Evolutionary conservation across 192 early-diverging fungal species (phyloP).

Genomic region (Haplosporangium gracile): DNA sequence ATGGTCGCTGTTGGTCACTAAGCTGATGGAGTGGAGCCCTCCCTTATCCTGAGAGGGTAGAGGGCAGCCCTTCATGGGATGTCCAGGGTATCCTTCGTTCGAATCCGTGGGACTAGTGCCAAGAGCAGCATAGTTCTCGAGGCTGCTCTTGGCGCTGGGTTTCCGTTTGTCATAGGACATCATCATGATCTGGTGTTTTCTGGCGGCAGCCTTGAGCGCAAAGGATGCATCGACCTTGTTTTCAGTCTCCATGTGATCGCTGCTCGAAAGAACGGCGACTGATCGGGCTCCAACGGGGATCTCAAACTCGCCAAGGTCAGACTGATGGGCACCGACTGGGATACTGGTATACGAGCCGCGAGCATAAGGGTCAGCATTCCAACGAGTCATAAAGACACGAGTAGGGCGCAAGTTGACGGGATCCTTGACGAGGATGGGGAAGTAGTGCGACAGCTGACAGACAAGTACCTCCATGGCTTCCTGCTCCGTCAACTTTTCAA

Average conservation of each 20-base stretch:
- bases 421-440: constrained; percentile 24
- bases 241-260: not conserved
- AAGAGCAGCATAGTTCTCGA: not conserved
- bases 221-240: not conserved
- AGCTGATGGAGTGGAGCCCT: not conserved
- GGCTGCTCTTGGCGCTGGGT: not conserved
- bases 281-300: constrained; percentile 48
- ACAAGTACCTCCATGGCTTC: constrained; percentile 46
- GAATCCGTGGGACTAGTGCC: not conserved
- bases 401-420: constrained; percentile 22
- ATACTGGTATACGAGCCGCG: constrained; percentile 63
- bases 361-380: constrained; percentile 60
- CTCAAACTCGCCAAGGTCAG: constrained; percentile 58
- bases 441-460: constrained; percentile 50
- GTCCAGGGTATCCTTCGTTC: not conserved
- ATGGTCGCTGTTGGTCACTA: not conserved
- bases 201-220: not conserved
- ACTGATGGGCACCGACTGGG: constrained; percentile 49
- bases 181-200: constrained; percentile 5
- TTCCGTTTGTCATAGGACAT: constrained; percentile 5
- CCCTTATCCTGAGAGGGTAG: not conserved
- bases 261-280: constrained; percentile 1
- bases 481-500: constrained; percentile 44
- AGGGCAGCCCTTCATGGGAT: not conserved
- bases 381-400: constrained; percentile 52